Conservation (phyloP, 2,329 filamentous ascomycete genomes). For the Metarhizium guizhouense region DNA sequence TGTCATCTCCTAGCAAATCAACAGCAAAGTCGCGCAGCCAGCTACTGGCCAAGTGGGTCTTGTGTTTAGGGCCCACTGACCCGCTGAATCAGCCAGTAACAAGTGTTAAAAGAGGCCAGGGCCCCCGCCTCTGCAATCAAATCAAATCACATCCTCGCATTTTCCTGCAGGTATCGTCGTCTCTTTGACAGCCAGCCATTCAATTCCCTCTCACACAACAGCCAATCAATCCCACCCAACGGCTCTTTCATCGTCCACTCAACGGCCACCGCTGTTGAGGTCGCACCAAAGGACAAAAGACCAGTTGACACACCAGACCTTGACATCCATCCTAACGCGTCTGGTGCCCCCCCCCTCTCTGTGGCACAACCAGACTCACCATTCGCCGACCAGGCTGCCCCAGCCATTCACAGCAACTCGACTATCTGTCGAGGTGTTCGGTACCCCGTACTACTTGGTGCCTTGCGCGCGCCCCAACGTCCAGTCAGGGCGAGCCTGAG, state of each 20-base stretch:
- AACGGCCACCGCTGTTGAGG: constrained; percentile 6
- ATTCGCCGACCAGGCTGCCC: constrained; percentile 6
- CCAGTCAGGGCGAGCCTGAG: constrained; percentile 4
- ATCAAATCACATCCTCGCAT: constrained; percentile 44
- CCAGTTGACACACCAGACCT: no score
- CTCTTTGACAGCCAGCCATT: constrained; percentile 19
- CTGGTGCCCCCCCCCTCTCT: background rate
- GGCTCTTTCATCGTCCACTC: constrained; percentile 30
- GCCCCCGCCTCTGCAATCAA: constrained; percentile 26
- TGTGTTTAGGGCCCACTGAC: constrained; percentile 22
- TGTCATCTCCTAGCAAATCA: constrained; percentile 23
- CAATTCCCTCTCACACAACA: constrained; percentile 26
- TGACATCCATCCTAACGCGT: no score
- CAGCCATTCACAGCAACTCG: constrained; percentile 15
- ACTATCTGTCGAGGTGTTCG: constrained; percentile 6
- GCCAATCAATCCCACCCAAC: constrained; percentile 35
- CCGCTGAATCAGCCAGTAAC: constrained; percentile 43
- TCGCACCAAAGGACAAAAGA: no score
- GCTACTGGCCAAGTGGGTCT: constrained; percentile 9
- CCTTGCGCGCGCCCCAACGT: constrained; percentile 7
- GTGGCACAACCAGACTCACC: constrained; percentile 13
- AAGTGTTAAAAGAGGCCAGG: constrained; percentile 31
- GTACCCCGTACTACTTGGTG: constrained; percentile 1
- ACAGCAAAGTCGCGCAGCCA: constrained; percentile 14
- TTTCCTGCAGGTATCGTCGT: constrained; percentile 22